Conservation (phyloP, 2,329 filamentous ascomycete species). For the Ceratocystis lukuohia region DNA sequence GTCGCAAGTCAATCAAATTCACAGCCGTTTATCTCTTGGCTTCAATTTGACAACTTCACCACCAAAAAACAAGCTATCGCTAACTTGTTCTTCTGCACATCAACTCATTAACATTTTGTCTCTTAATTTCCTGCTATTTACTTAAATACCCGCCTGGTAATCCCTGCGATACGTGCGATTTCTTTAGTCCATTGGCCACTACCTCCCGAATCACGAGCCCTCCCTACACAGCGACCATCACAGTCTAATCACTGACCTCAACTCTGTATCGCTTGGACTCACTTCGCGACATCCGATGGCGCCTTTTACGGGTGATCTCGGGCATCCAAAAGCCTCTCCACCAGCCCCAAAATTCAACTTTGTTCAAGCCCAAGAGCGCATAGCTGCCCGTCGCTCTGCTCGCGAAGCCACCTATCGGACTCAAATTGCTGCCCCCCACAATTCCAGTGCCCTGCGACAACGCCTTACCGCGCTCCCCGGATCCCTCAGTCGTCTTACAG, state of each 20-base stretch:
- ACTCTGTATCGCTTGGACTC: background rate
- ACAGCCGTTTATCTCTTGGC: background rate
- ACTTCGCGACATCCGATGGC: background rate
- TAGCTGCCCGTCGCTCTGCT: constrained; percentile 64
- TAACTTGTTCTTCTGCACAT: background rate
- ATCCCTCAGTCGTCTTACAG: constrained; percentile 39
- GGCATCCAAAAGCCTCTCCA: background rate
- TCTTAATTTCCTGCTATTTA: background rate
- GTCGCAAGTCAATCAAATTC: background rate
- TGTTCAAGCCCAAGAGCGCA: constrained; percentile 75
- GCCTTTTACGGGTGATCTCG: background rate
- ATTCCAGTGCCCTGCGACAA: constrained; percentile 30
- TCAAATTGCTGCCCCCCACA: constrained; percentile 39
- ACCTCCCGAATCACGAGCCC: background rate
- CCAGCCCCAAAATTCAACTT: constrained; percentile 41
- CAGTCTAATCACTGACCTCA: background rate
- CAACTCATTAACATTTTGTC: background rate
- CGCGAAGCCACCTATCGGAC: constrained; percentile 41
- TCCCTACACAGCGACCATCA: background rate
- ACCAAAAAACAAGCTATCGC: background rate
- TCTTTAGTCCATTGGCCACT: background rate
- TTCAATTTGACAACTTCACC: background rate
- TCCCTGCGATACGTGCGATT: background rate
- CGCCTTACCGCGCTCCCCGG: constrained; percentile 30
- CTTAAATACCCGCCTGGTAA: background rate